Conservation (phyloP, 2,329 filamentous ascomycete species). For the Colletotrichum higginsianum region DNA sequence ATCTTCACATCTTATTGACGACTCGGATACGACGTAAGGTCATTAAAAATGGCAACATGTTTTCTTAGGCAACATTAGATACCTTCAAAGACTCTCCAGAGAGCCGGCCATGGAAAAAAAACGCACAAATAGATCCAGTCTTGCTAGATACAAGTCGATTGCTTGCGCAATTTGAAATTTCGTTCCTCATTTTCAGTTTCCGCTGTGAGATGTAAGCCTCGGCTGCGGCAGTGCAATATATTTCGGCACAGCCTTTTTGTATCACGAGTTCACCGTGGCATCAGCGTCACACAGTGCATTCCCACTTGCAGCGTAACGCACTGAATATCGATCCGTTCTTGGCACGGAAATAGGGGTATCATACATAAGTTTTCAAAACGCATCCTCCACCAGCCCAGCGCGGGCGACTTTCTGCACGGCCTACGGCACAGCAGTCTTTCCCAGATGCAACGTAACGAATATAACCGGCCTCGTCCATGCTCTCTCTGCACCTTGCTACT, state of each 20-base stretch:
- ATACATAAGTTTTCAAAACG: not conserved
- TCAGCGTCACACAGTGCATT: not conserved
- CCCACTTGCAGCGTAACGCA: not conserved
- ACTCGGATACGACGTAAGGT: slow-evolving; percentile 18
- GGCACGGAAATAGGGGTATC: slow-evolving; percentile 12
- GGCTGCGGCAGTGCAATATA: too few relatives aligned
- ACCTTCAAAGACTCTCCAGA: slow-evolving; percentile 41
- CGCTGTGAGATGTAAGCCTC: too few relatives aligned
- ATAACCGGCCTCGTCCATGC: not conserved
- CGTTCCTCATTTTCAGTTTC: not conserved
- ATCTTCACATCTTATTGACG: slow-evolving; percentile 11
- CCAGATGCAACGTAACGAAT: too few relatives aligned
- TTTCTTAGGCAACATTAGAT: slow-evolving; percentile 36
- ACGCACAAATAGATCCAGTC: slow-evolving; percentile 34
- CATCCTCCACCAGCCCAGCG: not conserved
- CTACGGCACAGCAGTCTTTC: not conserved
- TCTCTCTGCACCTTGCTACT: too few relatives aligned
- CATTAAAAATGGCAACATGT: slow-evolving; percentile 23
- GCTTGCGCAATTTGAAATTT: slow-evolving; percentile 21
- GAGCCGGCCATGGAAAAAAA: slow-evolving; percentile 35
- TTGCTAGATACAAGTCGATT: slow-evolving; percentile 29
- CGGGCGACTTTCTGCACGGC: not conserved
- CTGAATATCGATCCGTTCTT: not conserved
- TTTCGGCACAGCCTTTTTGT: not conserved
- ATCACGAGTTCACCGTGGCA: not conserved